phyloP scores from a whole-genome alignment of 495 filamentous ascomycete species.

The Neurospora sp. region DNA sequence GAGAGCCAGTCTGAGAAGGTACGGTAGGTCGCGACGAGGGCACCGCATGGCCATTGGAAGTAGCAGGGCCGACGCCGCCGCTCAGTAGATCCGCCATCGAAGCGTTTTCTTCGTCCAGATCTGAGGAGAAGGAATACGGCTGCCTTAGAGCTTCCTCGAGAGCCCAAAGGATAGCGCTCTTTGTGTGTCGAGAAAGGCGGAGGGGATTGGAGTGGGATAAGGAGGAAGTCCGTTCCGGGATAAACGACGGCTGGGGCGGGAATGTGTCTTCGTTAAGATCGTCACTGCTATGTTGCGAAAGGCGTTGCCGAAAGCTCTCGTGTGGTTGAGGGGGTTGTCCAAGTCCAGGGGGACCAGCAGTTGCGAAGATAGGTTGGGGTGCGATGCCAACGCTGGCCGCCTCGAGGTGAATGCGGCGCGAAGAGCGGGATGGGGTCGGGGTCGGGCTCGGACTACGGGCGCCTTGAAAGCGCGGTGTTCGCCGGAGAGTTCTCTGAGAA shows the following conservation, averaged over 20 bases:
- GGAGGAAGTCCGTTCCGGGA: slow-evolving; percentile 10
- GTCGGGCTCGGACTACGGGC: slow-evolving; percentile 35
- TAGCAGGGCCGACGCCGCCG: slow-evolving; percentile 38
- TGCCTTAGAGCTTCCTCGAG: slow-evolving; percentile 84
- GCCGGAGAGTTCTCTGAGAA: slow-evolving; percentile 33
- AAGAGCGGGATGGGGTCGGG: slow-evolving; percentile 21
- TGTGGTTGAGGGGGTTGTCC: not conserved
- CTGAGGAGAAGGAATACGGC: slow-evolving; percentile 75
- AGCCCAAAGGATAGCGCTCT: slow-evolving; percentile 72
- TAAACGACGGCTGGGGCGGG: slow-evolving; percentile 16
- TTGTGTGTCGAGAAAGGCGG: slow-evolving; percentile 36
- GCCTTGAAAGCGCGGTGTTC: slow-evolving; percentile 35
- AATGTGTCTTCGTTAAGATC: slow-evolving; percentile 25
- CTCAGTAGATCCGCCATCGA: slow-evolving; percentile 79
- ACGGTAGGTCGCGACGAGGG: slow-evolving; percentile 31
- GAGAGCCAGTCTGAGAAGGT: slow-evolving; percentile 38
- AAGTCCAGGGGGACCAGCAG: slow-evolving; percentile 11
- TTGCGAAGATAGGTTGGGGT: slow-evolving; percentile 25
- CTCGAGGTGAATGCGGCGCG: slow-evolving; percentile 24
- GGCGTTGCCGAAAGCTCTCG: slow-evolving; percentile 19
- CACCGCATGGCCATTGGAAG: slow-evolving; percentile 40
- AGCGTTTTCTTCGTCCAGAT: slow-evolving; percentile 82
- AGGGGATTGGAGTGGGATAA: slow-evolving; percentile 12
- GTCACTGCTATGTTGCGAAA: slow-evolving; percentile 36
- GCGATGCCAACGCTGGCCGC: slow-evolving; percentile 24